phyloP scores from a whole-genome alignment of 352 stramenopile genomes.

The Thalassiosira gravida region DNA sequence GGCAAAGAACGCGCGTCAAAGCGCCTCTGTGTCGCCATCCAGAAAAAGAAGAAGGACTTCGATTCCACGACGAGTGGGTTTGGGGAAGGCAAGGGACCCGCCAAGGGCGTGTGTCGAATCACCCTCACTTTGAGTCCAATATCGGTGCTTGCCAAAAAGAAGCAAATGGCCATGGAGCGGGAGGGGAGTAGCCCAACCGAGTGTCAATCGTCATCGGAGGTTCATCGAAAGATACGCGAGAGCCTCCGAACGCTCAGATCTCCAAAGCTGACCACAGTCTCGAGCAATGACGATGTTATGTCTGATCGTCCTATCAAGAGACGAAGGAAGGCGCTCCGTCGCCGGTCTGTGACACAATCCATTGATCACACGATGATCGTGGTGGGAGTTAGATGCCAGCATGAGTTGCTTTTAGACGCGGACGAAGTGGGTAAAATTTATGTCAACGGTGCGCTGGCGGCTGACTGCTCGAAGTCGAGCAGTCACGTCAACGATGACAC shows the following conservation, averaged over 20 bases:
- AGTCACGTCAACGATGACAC: constrained; percentile 10
- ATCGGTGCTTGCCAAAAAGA: constrained; percentile 49
- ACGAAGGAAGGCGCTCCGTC: constrained; percentile 29
- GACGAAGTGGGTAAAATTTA: constrained; percentile 70
- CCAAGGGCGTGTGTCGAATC: constrained; percentile 49
- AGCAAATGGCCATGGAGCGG: constrained; percentile 47
- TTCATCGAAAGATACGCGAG: constrained; percentile 47
- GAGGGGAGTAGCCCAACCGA: constrained; percentile 8
- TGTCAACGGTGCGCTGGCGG: constrained; percentile 63
- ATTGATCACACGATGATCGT: constrained; percentile 57
- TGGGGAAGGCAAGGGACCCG: no score
- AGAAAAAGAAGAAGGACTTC: constrained; percentile 33
- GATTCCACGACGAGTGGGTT: no score
- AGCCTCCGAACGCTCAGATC: constrained; percentile 38
- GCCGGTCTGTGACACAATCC: constrained; percentile 30
- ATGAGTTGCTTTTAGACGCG: constrained; percentile 70
- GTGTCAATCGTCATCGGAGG: constrained; percentile 23
- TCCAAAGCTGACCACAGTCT: constrained; percentile 33
- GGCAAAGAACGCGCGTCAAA: constrained; percentile 42
- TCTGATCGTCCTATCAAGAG: constrained; percentile 7
- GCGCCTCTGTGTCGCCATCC: constrained; percentile 48
- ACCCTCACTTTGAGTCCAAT: constrained; percentile 38
- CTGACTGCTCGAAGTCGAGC: constrained; percentile 56
- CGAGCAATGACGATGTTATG: constrained; percentile 4
- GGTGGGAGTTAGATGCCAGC: constrained; percentile 57